phyloP scores from a whole-genome alignment of 1,284 basidiomycete species.

The Athelia psychrophila region DNA sequence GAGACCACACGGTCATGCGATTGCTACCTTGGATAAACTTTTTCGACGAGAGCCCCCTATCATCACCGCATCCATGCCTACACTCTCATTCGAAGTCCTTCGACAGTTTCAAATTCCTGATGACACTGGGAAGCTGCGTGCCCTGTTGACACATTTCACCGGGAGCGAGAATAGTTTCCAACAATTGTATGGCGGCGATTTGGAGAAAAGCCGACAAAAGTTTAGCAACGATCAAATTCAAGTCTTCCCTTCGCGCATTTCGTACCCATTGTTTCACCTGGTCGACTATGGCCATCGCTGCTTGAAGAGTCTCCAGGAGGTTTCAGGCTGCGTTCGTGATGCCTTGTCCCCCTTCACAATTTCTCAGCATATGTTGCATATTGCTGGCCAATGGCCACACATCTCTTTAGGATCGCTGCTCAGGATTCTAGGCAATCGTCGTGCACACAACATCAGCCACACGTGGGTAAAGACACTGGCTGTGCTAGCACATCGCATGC shows the following conservation, averaged over 20 bases:
- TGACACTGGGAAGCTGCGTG: background rate
- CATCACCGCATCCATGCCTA: too few relatives aligned
- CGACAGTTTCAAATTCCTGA: too few relatives aligned
- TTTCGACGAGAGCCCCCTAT: background rate
- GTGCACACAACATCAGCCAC: slow-evolving; percentile 11
- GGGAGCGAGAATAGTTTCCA: background rate
- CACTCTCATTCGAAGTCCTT: too few relatives aligned
- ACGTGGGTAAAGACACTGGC: slow-evolving; percentile 27
- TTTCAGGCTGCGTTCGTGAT: background rate
- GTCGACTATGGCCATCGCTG: background rate
- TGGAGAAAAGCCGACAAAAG: background rate
- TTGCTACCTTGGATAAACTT: background rate
- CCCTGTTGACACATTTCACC: background rate
- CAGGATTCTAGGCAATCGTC: slow-evolving; percentile 12
- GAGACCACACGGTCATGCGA: too few relatives aligned
- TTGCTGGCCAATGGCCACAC: slow-evolving; percentile 8
- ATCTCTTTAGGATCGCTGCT: slow-evolving; percentile 23
- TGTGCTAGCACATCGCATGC: slow-evolving; percentile 20
- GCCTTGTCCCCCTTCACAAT: background rate
- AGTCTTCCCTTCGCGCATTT: background rate
- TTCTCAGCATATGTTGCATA: background rate
- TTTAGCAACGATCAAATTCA: background rate
- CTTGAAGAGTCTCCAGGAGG: too few relatives aligned
- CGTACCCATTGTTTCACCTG: background rate
- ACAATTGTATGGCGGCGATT: background rate